Evolutionary conservation across 768 basidiomycete species (phyloP), one percentile per base, ranked within the genome.

Genomic region (Macrolepiota albuminosa): DNA sequence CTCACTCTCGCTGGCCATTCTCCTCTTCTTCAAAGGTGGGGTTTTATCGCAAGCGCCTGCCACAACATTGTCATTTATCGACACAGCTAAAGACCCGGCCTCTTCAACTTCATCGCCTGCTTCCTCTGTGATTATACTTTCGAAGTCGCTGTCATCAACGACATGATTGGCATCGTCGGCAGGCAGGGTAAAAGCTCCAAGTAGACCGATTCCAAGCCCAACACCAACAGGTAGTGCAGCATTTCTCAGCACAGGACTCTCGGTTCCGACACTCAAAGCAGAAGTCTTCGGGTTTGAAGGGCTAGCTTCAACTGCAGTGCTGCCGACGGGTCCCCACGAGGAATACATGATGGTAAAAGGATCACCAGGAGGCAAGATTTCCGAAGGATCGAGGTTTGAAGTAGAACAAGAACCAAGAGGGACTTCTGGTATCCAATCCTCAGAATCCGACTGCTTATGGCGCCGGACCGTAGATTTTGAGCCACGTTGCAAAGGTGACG

Each of bases 231-330:
- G 68, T 26, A 72, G 61, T 13, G 68, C 62, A 16, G 70, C 69
- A 59, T 70, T 78, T 58, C 81, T 73, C 47, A 84, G 68, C 18
- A 87, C 81, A 31, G 86, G 87, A 60, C 86, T 87, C 60, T 84
- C 84, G 10, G 69, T 67, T 47, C 76, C 76, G 42, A 71, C 62
- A 24, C 64, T 70, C 21, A 73, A 68, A 58, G 73, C 69, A 33
- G 73, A 63, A 33, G 74, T 68, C 49, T 63, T 71, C 21, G 56
- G 39, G 45, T 69, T 70, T 43, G 65, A 70, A 33, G 68, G 70
- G 40, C 70, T 55, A 50, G 65, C 14, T 26, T 51, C 55, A 29
- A 57, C 61, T 33, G 58, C 18, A 21, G 57, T 58, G 49, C 61
- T 66, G 39, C 68, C 72, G 53, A 72, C 64, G 37, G 71, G 58